Conservation (phyloP, 305 asterid species). For the Fraxinus ornus region DNA sequence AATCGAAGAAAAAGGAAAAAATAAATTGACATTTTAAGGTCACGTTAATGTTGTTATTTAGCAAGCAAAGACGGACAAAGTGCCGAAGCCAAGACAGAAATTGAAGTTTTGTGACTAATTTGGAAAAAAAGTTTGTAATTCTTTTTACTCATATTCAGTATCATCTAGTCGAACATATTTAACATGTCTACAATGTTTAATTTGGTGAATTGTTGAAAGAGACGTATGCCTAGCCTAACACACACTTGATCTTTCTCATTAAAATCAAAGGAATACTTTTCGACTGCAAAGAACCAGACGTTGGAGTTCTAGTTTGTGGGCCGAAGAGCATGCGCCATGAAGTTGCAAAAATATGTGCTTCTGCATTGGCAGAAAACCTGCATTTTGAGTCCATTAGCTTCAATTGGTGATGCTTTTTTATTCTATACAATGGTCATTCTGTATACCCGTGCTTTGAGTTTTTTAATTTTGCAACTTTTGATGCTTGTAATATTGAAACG, state of each 20-base stretch:
- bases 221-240: not conserved
- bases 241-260: not conserved
- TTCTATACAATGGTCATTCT: not conserved
- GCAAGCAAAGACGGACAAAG: not conserved
- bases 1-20: not conserved
- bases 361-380: constrained; percentile 30
- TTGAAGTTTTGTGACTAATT: not conserved
- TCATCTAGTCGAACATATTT: not conserved
- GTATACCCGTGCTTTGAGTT: not conserved
- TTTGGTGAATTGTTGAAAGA: not conserved
- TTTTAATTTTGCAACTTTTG: not conserved
- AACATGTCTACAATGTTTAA: not conserved
- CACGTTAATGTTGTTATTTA: not conserved
- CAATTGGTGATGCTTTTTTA: constrained; percentile 31
- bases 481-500: not conserved
- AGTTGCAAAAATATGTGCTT: constrained; percentile 38
- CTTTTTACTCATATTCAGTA: not conserved
- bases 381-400: constrained; percentile 39
- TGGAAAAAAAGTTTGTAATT: not conserved
- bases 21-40: not conserved
- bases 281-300: constrained; percentile 38
- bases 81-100: not conserved
- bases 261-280: constrained; percentile 42
- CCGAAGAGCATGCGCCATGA: constrained; percentile 38
- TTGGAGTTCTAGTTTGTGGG: constrained; percentile 37